Evolutionary conservation across 2,329 filamentous ascomycete genomes (phyloP).

Genomic region (Penicillium sp.): DNA sequence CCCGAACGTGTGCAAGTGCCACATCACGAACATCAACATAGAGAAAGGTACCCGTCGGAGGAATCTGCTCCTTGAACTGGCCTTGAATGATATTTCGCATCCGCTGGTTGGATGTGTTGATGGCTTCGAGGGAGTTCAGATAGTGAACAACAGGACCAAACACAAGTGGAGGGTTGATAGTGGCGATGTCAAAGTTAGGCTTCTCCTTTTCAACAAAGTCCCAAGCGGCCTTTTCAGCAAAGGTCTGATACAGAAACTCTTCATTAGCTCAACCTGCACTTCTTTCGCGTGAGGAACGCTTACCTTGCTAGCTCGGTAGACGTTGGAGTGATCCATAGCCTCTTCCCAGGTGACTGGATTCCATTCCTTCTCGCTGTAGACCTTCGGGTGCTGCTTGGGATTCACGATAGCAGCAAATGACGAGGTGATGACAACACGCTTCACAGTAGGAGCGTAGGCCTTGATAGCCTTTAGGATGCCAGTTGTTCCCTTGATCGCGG

Average conservation of each 20-base stretch:
- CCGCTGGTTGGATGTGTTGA: conserved; percentile 75
- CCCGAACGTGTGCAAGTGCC: conserved; percentile 53
- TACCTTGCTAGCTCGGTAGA: conserved; percentile 59
- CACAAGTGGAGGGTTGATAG: conserved; percentile 65
- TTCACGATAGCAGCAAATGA: conserved; percentile 70
- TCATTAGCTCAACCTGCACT: conserved; percentile 13
- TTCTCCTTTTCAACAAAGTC: conserved; percentile 60
- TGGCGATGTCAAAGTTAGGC: conserved; percentile 63
- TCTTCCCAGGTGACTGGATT: conserved; percentile 51
- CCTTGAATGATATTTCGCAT: conserved; percentile 67
- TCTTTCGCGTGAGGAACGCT: neutral
- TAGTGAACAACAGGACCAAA: conserved; percentile 68
- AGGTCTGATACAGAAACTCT: conserved; percentile 39
- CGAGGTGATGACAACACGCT: conserved; percentile 71
- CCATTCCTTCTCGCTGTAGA: conserved; percentile 47
- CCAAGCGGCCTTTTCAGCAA: conserved; percentile 71
- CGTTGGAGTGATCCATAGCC: conserved; percentile 40
- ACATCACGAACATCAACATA: conserved; percentile 60
- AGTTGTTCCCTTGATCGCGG: conserved; percentile 65
- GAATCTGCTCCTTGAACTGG: conserved; percentile 60
- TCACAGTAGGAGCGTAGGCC: conserved; percentile 66
- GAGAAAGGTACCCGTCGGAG: conserved; percentile 61
- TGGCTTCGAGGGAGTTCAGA: conserved; percentile 62
- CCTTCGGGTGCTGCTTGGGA: conserved; percentile 38
- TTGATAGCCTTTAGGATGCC: conserved; percentile 66